Conservation (phyloP, 2,329 filamentous ascomycete species). For the Drechslerella coelobrocha region DNA sequence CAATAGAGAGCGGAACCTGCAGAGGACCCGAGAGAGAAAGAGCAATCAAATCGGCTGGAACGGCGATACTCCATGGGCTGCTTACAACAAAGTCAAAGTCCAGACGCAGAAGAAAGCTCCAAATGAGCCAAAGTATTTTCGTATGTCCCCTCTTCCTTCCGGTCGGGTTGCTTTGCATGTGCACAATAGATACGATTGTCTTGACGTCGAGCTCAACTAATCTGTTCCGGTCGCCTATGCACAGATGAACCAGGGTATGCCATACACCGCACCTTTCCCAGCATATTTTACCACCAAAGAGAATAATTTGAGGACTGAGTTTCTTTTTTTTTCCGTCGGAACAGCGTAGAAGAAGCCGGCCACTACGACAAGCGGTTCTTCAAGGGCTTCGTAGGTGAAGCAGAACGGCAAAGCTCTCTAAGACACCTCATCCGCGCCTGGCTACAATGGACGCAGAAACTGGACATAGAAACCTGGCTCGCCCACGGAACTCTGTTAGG, state of each 20-base stretch:
- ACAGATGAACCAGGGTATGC: conserved; percentile 28
- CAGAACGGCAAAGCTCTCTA: conserved; percentile 70
- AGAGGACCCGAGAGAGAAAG: not conserved
- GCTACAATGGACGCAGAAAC: conserved; percentile 69
- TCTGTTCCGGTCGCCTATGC: not conserved
- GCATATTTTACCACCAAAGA: not conserved
- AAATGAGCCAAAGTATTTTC: conserved; percentile 40
- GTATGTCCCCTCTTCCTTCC: not conserved
- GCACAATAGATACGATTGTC: not conserved
- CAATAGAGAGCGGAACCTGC: conserved; percentile 9
- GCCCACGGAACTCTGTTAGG: conserved; percentile 83
- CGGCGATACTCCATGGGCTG: not conserved
- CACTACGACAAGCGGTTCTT: conserved; percentile 40
- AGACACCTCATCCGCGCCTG: conserved; percentile 76
- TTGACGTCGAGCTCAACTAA: not conserved
- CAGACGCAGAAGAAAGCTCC: not conserved
- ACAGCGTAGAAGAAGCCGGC: conserved; percentile 13
- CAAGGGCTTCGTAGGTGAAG: conserved; percentile 70
- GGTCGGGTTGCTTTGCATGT: not conserved
- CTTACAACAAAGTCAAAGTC: not conserved
- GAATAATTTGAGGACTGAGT: not conserved
- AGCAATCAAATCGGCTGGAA: not conserved
- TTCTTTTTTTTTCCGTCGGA: not conserved
- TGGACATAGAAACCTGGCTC: conserved; percentile 80
- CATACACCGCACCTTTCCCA: not conserved